Evolutionary conservation across 2,329 filamentous ascomycete genomes (phyloP).

Genomic region (Diaporthe longicolla): DNA sequence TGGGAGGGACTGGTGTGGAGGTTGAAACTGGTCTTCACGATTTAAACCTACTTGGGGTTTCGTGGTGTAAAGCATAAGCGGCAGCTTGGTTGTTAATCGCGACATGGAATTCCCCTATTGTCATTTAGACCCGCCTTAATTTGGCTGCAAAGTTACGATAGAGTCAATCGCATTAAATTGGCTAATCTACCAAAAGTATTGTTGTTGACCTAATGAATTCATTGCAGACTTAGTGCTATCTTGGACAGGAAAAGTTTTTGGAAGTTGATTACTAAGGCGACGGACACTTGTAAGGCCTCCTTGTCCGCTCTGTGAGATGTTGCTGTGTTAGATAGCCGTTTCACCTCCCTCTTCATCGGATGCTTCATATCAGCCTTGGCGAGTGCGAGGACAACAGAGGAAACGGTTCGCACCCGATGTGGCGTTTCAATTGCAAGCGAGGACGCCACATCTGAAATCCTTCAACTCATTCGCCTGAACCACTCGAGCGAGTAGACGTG

Average conservation of each 20-base stretch:
- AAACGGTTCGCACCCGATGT: not conserved
- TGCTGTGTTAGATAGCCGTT: constrained; percentile 14
- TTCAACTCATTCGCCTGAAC: not conserved
- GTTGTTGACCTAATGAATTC: not conserved
- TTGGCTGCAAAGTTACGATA: constrained; percentile 29
- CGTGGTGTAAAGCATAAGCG: constrained; percentile 34
- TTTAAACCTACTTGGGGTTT: not conserved
- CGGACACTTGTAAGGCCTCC: not conserved
- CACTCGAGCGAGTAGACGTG: too few species aligned
- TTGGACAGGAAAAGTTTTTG: not conserved
- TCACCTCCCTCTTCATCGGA: constrained; percentile 9
- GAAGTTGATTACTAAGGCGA: not conserved
- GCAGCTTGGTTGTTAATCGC: constrained; percentile 30
- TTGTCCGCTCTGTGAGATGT: not conserved
- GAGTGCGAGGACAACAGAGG: not conserved
- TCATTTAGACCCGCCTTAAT: constrained; percentile 28
- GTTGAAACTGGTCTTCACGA: constrained; percentile 12
- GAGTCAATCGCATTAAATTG: constrained; percentile 23
- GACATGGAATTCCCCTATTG: constrained; percentile 24
- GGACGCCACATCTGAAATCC: not conserved
- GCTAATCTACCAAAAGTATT: not conserved
- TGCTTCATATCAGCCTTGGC: constrained; percentile 28
- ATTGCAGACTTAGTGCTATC: not conserved
- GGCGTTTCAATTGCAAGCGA: constrained; percentile 8
- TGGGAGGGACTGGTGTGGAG: not conserved